Evolutionary conservation across 768 basidiomycete genomes (phyloP), one percentile per base, ranked within the genome.

Genomic region (Serendipita sp.): DNA sequence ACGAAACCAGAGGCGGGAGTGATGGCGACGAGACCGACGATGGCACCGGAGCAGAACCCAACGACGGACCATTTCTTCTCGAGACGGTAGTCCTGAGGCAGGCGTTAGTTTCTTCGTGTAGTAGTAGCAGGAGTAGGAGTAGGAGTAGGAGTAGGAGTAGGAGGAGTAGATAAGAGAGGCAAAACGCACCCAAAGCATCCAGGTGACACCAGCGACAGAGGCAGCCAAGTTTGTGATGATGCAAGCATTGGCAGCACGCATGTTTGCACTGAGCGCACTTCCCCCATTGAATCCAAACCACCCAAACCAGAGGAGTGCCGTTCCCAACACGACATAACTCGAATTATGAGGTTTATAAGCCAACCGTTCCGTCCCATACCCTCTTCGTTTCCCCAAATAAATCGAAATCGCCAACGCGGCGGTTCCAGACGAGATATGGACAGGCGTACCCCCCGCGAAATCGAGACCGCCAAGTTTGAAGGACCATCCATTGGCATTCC

Each of bases 221-320:
- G 91, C 95, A 1, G 92, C 89, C 64, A 97, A 75, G 74, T 97
- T 98, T 65, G 95, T 98, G 68, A 92, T 87, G 68, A 94, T 87
- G 76, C 91, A 90, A 1, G 95, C 92, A 73, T 89, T 80, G 11
- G 85, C 82, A 4, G 92, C 94, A 68, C 91, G 83, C 66, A 94
- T 76, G 74, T 92, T 95, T 44, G 93, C 92, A 30, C 85, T 81
- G 68, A 97, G 81, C 7, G 93, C 93, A 15, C 85, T 87, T 28
- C 95, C 95, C 4, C 94, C 94, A 74, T 93, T 93, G 80, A 93
- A 93, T 1, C 90, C 71, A 67, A 95, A 91, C 94, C 94, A 97
- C 3, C 89, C 89, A 65, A 91, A 90, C 91, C 92, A 96, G 63
- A 97, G 88, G 72, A 95, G 81, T 1, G 87, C 83, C 0, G 95